Evolutionary conservation across 805 yeast species (phyloP), one percentile per base, ranked within the genome.

Genomic region (Candida ponderosae): DNA sequence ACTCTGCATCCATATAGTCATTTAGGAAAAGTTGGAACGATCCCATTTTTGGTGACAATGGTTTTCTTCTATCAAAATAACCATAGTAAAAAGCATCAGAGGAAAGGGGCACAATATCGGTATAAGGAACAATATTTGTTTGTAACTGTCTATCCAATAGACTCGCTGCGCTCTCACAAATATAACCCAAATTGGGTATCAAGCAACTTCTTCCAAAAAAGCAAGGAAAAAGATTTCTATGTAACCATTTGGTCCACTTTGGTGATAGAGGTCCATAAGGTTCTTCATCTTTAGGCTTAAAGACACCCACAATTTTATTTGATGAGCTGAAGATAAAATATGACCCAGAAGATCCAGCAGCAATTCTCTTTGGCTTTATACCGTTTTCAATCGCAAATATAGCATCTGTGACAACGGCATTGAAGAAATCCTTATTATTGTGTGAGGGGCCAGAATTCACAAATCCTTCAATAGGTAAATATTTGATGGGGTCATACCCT

Each of bases 251-350:
- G 2, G 83, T 73, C 87, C 88, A 79, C 52, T 81, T 81, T 1
- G 89, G 88, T 4, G 83, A 75, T 36, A 81, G 50, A 1, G 87
- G 85, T 0, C 88, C 89, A 50, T 81, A 81, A 0, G 88, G 89
- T 47, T 81, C 88, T 54, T 81, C 89, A 54, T 81, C 87, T 50
- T 79, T 80, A 5, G 89, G 89, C 52, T 81, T 81, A 63, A 81
- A 81, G 2, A 81, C 77, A 0, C 80, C 88, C 14, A 68, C 68
- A 11, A 66, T 66, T 31, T 57, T 47, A 26, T 58, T 54, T 1
- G 42, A 24, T 2, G 60, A 42, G 33, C 62, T 59, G 41, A 60
- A 66, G 1, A 80, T 62, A 51, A 81, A 81, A 50, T 81, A 81
- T 37, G 81, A 74, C 1, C 89, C 89, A 0, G 84, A 76, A 2